Base-by-base conservation (phyloP, 352 stramenopile genomes). In the Blastocystis sp. region DNA sequence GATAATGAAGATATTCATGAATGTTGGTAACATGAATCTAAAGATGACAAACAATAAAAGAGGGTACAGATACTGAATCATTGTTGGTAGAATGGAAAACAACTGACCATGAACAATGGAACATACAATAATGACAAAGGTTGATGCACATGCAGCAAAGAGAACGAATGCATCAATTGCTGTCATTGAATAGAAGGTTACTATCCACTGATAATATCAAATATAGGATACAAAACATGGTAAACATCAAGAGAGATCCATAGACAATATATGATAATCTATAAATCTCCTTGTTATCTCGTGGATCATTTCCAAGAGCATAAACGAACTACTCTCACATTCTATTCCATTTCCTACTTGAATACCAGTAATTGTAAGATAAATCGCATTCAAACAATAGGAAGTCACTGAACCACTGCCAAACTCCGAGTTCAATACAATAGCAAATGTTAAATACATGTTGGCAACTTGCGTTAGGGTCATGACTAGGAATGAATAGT, bases 1-100 rank as follows among this genome's bases (percentile, higher is more conserved):
- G 40, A 89, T 91, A 58, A 90, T 90, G 57, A 91, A 80, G 59
- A 91, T 91, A 58, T 91, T 91, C 87, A 91, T 89, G 27, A 91
- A 91, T 19, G 90, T 91, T 5, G 90, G 90, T 24, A 91, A 59
- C 42, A 91, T 89, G 30, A 89, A 89, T 19, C 78, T 79, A 22
- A 7, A 11, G 22, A 13, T 33, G 27, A 79, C 11, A 89, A 30
- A 27, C 56, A 27, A 22, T 1, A 78, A 44, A 56, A 27, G 53
- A 17, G 17, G 19, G 3, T 48, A 88, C 78, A 89, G 40, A 42
- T 89, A 89, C 42, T 89, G 78, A 9, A 89, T 59, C 60, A 89
- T 89, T 35, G 60, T 79, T 30, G 78, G 78, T n/a, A 89, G 58
- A 78, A 89, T 89, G 1, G 78, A 56, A 37, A 89, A 89, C 30